Conservation (phyloP, 75 land plant species). For the Azolla pinnata region DNA sequence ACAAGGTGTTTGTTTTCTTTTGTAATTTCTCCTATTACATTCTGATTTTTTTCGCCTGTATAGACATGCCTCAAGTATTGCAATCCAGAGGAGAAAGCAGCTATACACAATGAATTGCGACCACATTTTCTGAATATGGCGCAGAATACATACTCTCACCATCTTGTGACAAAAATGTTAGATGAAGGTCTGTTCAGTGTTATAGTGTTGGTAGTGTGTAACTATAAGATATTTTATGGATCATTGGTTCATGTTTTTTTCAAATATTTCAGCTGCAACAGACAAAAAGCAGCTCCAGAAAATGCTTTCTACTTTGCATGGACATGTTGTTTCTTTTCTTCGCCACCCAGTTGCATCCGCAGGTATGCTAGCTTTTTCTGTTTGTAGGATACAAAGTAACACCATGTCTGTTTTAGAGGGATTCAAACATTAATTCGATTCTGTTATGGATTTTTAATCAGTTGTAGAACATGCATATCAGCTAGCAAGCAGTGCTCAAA, state of each 20-base stretch:
- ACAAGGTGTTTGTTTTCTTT: not conserved
- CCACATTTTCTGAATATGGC: conserved; percentile 83
- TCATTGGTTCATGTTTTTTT: not conserved
- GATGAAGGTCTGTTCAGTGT: conserved; percentile 56
- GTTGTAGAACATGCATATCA: conserved; percentile 92
- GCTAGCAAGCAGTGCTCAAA: conserved; percentile 66
- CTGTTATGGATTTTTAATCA: too few relatives aligned
- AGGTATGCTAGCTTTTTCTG: conserved; percentile 31
- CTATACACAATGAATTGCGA: conserved; percentile 68
- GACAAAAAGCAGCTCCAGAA: conserved; percentile 72
- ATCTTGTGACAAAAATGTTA: conserved; percentile 78
- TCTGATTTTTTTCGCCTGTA: not conserved
- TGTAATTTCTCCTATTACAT: conserved; percentile 1
- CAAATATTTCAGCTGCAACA: conserved; percentile 30
- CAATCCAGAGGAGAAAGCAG: conserved; percentile 52
- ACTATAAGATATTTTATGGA: too few relatives aligned
- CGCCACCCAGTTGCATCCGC: conserved; percentile 88
- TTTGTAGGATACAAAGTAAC: not conserved
- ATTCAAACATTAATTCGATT: too few relatives aligned
- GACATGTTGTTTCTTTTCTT: conserved; percentile 89
- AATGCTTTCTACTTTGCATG: conserved; percentile 76
- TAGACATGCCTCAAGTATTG: conserved; percentile 92
- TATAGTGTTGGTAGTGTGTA: not conserved
- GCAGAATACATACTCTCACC: conserved; percentile 73
- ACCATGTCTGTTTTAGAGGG: too few relatives aligned